Evolutionary conservation across 768 basidiomycete species (phyloP), one percentile per base, ranked within the genome.

Genomic region (Pisolithus tinctorius): DNA sequence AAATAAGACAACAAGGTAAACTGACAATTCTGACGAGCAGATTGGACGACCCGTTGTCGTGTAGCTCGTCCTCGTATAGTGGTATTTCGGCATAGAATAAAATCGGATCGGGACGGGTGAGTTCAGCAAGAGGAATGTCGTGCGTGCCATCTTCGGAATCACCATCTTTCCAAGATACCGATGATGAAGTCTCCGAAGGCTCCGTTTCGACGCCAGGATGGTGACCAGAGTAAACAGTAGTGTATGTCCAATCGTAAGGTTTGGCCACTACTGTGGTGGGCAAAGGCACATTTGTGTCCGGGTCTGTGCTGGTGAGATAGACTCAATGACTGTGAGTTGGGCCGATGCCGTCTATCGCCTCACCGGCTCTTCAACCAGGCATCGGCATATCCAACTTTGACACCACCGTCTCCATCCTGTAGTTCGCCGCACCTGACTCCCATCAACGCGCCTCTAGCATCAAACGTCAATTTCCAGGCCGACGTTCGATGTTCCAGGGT

Each of bases 181-280:
- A 53, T n/a, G 46, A 9, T 45, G 53, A 36, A 50, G 17, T 38
- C 14, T 47, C 45, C 2, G 30, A 11, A 4, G 29, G 34, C 7
- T 55, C 41, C 4, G 27, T 14, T 5, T 17, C 42, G 9, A 16
- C 23, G 11, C 47, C 30, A 20, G 47, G 50, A 17, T 55, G 58
- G 57, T 86, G 82, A 0, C 95, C 96, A 0, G 82, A 60, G 58
- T 97, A 93, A 3, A 78, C 82, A 1, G 93, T 90, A 2, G 94
- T 96, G 66, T 96, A 98, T 10, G 96, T 99, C 96, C 96, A 98
- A 63, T 99, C 96, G 67, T 90, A 97, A 0, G 86, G 87, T 59
- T 94, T 96, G 7, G 91, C 86, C 0, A 77, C 63, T 20, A 83
- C 79, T 5, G 88, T 88, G 55, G 77, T 67, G 3, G 89, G 87